Evolutionary conservation across 2,329 filamentous ascomycete genomes (phyloP), one percentile per base, ranked within the genome.

Genomic region (Lasiodiplodia hormozganensis): DNA sequence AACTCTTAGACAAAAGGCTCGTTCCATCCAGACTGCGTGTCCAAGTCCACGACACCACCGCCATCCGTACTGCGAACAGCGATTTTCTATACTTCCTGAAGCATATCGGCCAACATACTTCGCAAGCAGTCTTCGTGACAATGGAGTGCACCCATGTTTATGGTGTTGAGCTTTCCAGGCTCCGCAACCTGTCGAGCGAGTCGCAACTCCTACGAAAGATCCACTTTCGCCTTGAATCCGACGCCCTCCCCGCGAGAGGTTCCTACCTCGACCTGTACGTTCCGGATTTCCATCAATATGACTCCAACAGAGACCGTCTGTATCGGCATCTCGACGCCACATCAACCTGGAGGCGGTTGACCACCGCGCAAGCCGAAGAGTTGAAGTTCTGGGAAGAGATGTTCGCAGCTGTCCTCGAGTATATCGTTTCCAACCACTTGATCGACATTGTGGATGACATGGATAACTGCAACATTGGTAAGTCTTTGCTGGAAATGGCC

Each of bases 341-440:
- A 2, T 74, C 76, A 7, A 78, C 74, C 54, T 81, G 79, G 79
- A 80, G 76, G 68, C 72, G 74, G 5, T 60, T 80, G 3, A 74
- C 74, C 3, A 64, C 70, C 14, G 23, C 69, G 5, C 76, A 77
- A 64, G 75, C 76, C 34, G 25, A 64, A 11, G 79, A 80, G 66
- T 68, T 80, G 52, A 36, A 62, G 2, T 70, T 73, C 38, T 80
- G 78, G 79, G 76, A 80, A 49, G 69, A 69, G 2, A 57, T 74
- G 21, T 73, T 79, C 53, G 69, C 70, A 38, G 47, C 69, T 16
- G 71, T 72, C 16, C 64, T 79, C 16, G 72, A 73, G 25, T 69
- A 65, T 10, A 69, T 70, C 18, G 62, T 79, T 23, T 58, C 71
- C 21, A 62, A 73, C 12, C 57, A 60, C n/a, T 40, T 78, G 31